Base-by-base conservation (phyloP, 306 rosid genomes). In the Acacia confusa region DNA sequence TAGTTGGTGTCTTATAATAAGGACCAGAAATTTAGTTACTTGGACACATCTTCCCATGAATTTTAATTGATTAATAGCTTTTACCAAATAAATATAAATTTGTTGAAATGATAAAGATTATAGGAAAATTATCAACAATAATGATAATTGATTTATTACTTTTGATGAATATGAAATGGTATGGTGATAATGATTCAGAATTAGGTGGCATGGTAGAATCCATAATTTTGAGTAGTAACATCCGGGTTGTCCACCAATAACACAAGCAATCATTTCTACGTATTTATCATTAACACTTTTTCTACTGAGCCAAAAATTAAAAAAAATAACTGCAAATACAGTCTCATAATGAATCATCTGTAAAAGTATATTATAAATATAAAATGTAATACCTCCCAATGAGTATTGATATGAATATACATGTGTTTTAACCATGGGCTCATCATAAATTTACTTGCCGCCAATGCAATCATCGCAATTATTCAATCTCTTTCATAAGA, bases 221-320 rank as follows among this genome's bases (percentile, higher is more conserved):
- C 76, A 47, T 27, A 28, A 47, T 72, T 72, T 17, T 27, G 61
- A 47, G 65, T 32, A 50, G 77, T 1, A 72, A 50, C 43, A 28
- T 50, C 77, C 17, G 44, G 76, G 20, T 11, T 73, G 77, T 73
- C 77, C 65, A 73, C 64, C 47, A 73, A 32, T 73, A 50, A 50
- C 64, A 24, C n/a, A 32, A 4, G 11, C 47, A 30, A 50, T 73
- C 47, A 73, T 50, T 73, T 32, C 17, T 43, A 43, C 57, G 75
- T 24, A 43, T 70, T 70, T 70, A 43, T 70, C 55, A 70, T 24
- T 12, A 69, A 47, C 9, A 1, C 0, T 19, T 72, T 72, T 47
- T 25, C 40, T 28, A 28, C 6, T 48, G 25, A 48, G 15, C 52
- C 17, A 14, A 3, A 15, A 28, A 27, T 44, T 45, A 48, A 72